Evolutionary conservation across 768 basidiomycete genomes (phyloP).

Genomic region (Tulasnella sp.): DNA sequence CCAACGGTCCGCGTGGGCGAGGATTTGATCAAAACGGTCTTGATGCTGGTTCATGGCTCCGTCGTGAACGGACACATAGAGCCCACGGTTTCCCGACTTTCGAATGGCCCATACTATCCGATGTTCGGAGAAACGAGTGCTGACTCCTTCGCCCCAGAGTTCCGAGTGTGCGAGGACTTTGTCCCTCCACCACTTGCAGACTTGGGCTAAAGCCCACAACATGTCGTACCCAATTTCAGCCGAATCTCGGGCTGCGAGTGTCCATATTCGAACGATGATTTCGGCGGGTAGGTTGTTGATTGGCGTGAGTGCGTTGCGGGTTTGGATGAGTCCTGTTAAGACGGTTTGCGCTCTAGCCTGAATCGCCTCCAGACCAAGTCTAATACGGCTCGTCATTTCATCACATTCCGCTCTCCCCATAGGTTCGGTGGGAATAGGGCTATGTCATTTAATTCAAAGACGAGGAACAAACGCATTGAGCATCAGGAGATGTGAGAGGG

Average conservation of each 20-base stretch:
- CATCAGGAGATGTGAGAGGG: not conserved
- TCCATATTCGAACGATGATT: not conserved
- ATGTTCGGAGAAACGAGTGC: not conserved
- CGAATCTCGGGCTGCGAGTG: not conserved
- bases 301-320: not conserved
- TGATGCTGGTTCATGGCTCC: not conserved
- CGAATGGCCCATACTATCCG: not conserved
- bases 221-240: not conserved
- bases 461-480: not conserved
- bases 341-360: not conserved
- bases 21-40: not conserved
- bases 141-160: not conserved
- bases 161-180: not conserved
- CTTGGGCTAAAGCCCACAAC: not conserved
- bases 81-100: not conserved
- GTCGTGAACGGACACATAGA: not conserved
- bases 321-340: not conserved
- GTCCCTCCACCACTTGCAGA: not conserved
- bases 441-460: not conserved
- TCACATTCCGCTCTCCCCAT: not conserved
- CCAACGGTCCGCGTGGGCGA: not conserved
- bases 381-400: not conserved
- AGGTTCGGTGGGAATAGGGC: not conserved
- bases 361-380: not conserved
- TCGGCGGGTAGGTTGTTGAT: not conserved